A percentile compares a stretch with the other conserved stretches of the same genome.
Conservation (phyloP, 345 rosid genomes). For the Dovyalis caffra region DNA sequence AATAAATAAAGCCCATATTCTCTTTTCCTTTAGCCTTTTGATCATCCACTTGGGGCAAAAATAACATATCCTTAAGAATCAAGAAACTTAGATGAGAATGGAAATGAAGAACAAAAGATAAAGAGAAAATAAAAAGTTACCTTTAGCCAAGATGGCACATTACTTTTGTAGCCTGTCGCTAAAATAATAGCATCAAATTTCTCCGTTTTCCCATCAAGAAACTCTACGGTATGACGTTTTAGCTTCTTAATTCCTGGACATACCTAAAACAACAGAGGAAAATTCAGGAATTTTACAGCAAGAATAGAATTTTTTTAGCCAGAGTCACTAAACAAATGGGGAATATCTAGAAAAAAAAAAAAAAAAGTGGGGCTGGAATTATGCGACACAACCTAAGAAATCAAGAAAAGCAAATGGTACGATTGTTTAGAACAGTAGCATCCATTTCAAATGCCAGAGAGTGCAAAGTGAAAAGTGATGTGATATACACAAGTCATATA, state of each 20-base stretch:
- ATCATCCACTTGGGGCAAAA: not conserved
- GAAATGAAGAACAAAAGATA: not conserved
- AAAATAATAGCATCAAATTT: constrained; percentile 78
- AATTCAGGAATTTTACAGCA: not conserved
- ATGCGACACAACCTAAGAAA: not conserved
- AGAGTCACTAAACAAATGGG: too few relatives aligned
- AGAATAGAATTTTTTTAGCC: not conserved
- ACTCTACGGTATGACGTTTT: constrained; percentile 51
- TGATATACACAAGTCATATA: not conserved
- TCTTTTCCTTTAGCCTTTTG: not conserved
- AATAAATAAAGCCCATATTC: constrained; percentile 1
- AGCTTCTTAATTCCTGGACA: constrained; percentile 58
- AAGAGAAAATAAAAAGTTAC: constrained; percentile 24
- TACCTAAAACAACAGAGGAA: constrained; percentile 37
- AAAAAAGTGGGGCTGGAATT: constrained; percentile 12
- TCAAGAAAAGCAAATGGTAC: constrained; percentile 17
- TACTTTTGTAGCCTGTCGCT: constrained; percentile 91
- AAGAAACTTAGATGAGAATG: not conserved
- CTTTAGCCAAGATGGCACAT: constrained; percentile 85
- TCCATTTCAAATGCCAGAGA: constrained; percentile 24
- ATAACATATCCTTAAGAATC: not conserved
- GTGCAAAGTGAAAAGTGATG: not conserved
- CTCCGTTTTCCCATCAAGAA: constrained; percentile 62
- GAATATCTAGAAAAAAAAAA: not conserved
- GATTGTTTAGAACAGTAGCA: constrained; percentile 20